Evolutionary conservation across 1,284 basidiomycete genomes (phyloP).

Genomic region (Neonothopanus nambi): DNA sequence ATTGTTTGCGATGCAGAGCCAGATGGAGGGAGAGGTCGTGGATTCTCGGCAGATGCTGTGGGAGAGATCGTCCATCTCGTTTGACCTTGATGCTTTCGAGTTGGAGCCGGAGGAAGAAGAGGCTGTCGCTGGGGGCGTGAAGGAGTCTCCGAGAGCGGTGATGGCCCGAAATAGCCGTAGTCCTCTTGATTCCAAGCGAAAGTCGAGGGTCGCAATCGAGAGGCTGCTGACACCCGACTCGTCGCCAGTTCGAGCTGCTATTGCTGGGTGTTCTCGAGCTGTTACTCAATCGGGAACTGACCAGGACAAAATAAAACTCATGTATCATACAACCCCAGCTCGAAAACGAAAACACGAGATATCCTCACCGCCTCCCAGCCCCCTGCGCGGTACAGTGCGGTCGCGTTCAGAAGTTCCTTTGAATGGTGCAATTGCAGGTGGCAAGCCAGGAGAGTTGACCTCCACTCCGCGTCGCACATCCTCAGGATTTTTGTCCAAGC

Average conservation of each 20-base stretch:
- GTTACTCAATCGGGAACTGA: too few species aligned
- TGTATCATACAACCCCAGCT: too few species aligned
- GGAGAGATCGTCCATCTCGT: slow-evolving; percentile 12
- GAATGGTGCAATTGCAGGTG: too few species aligned
- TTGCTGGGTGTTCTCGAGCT: not conserved
- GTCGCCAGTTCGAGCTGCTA: not conserved
- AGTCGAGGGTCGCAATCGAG: not conserved
- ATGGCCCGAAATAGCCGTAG: not conserved
- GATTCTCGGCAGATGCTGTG: not conserved
- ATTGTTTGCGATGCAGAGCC: slow-evolving; percentile 5
- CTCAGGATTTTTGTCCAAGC: too few species aligned
- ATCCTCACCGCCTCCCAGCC: too few species aligned
- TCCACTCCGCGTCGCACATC: too few species aligned
- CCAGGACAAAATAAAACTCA: too few species aligned
- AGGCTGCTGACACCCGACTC: slow-evolving; percentile 3
- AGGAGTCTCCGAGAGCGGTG: not conserved
- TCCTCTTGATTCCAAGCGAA: not conserved
- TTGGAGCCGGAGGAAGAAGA: not conserved
- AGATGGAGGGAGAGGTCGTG: not conserved
- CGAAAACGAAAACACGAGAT: too few species aligned
- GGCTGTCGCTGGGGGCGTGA: not conserved
- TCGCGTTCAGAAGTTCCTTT: too few species aligned
- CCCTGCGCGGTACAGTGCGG: too few species aligned
- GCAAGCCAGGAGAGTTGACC: too few species aligned
- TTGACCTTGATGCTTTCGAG: slow-evolving; percentile 2